Percentiles rank a stretch among this genome's conserved stretches.
Conservation (phyloP, 768 basidiomycete genomes). For the Nidularia sp. region DNA sequence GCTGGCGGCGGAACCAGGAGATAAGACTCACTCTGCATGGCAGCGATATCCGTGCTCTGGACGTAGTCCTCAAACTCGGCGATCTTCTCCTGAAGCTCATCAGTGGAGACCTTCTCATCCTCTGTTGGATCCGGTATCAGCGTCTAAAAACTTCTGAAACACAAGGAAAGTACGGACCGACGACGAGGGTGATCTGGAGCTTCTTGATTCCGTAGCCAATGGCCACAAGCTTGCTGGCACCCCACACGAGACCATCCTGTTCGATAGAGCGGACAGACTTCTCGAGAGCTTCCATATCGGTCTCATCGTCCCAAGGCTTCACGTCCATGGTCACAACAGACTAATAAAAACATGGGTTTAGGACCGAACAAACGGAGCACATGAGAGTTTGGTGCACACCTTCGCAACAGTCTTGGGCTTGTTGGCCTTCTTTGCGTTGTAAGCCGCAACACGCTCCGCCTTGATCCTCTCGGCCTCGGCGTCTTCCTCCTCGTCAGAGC, state of each 20-base stretch:
- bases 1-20: not conserved
- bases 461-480: constrained; percentile 85
- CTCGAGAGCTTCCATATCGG: constrained; percentile 91
- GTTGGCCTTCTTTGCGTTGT: constrained; percentile 88
- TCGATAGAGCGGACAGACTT: constrained; percentile 79
- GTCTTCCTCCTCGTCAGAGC: constrained; percentile 78
- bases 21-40: constrained; percentile 79
- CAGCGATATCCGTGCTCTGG: constrained; percentile 88
- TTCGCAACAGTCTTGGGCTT: constrained; percentile 89
- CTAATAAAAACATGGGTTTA: constrained; percentile 31
- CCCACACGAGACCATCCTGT: constrained; percentile 93
- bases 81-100: constrained; percentile 91
- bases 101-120: constrained; percentile 92
- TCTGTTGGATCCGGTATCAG: constrained; percentile 41
- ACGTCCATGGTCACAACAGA: constrained; percentile 98
- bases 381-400: constrained; percentile 34
- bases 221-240: constrained; percentile 86
- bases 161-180: constrained; percentile 34
- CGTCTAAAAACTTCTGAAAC: not conserved
- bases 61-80: constrained; percentile 82
- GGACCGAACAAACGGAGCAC: constrained; percentile 4
- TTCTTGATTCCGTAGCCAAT: constrained; percentile 93
- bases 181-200: constrained; percentile 68
- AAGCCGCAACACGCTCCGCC: constrained; percentile 89
- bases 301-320: constrained; percentile 99